A percentile compares a stretch with the other conserved stretches of the same genome.
Conservation (phyloP, 176 grass and related monocot genomes). For the Lolium multiflorum region DNA sequence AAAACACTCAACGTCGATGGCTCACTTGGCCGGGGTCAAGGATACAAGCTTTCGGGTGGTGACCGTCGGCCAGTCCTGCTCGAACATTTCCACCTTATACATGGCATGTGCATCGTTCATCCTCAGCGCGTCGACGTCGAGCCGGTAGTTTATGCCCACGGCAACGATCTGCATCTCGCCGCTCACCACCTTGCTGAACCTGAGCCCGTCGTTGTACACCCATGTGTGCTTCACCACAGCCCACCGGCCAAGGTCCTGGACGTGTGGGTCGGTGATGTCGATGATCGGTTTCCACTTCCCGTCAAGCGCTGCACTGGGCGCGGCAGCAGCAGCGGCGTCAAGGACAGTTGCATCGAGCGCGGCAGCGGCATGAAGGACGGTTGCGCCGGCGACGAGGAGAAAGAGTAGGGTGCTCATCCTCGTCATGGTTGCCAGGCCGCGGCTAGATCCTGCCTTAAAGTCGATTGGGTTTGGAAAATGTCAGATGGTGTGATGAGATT, state of each 20-base stretch:
- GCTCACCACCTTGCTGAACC: slow-evolving; percentile 25
- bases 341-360: no score
- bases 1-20: neutral
- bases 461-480: neutral
- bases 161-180: slow-evolving; percentile 12
- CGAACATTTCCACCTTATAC: slow-evolving; percentile 34
- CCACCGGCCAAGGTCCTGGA: slow-evolving; percentile 39
- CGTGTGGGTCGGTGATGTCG: neutral
- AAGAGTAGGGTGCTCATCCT: neutral
- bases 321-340: neutral
- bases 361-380: neutral
- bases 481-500: neutral
- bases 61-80: neutral
- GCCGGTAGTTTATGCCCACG: slow-evolving; percentile 42
- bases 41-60: neutral
- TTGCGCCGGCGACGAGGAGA: neutral
- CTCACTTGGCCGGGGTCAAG: neutral
- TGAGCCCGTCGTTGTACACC: slow-evolving; percentile 22
- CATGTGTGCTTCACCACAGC: slow-evolving; percentile 46
- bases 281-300: neutral
- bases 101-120: neutral
- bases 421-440: neutral
- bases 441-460: neutral
- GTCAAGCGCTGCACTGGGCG: neutral
- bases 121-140: slow-evolving; percentile 26